Percentiles rank a stretch among this genome's conserved stretches.
Conservation (phyloP, 139 green algal species). For the Chlorella sp. region DNA sequence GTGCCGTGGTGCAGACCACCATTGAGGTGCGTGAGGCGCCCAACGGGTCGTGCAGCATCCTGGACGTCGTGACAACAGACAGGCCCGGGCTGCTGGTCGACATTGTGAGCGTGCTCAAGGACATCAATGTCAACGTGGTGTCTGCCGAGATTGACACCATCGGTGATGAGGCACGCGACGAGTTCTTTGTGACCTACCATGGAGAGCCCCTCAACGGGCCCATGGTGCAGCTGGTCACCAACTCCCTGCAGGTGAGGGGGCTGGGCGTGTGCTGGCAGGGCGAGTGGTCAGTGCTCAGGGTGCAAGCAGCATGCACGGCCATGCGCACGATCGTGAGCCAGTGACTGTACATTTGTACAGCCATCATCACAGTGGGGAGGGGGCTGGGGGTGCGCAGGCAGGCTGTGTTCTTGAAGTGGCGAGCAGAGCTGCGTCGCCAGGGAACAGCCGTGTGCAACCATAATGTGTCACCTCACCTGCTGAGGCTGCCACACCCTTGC, state of each 20-base stretch:
- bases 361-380: no score
- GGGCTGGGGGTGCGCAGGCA: no score
- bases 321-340: no score
- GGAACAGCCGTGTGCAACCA: no score
- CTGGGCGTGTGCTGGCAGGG: not conserved
- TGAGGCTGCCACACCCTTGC: no score
- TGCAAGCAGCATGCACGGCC: not conserved
- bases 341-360: no score
- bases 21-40: constrained; percentile 35
- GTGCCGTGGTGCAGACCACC: constrained; percentile 46
- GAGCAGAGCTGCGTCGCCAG: no score
- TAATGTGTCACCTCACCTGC: no score
- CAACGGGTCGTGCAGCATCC: constrained; percentile 40
- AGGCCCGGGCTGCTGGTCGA: constrained; percentile 53
- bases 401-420: no score
- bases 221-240: constrained; percentile 85
- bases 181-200: constrained; percentile 90
- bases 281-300: not conserved
- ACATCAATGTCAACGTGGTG: constrained; percentile 93
- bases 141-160: constrained; percentile 67
- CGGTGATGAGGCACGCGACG: constrained; percentile 42
- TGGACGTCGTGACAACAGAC: constrained; percentile 49
- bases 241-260: constrained; percentile 63
- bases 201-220: constrained; percentile 72
- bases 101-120: constrained; percentile 35